Evolutionary conservation across 441 rosid genomes (phyloP).

Genomic region (Metrosideros polymorpha): DNA sequence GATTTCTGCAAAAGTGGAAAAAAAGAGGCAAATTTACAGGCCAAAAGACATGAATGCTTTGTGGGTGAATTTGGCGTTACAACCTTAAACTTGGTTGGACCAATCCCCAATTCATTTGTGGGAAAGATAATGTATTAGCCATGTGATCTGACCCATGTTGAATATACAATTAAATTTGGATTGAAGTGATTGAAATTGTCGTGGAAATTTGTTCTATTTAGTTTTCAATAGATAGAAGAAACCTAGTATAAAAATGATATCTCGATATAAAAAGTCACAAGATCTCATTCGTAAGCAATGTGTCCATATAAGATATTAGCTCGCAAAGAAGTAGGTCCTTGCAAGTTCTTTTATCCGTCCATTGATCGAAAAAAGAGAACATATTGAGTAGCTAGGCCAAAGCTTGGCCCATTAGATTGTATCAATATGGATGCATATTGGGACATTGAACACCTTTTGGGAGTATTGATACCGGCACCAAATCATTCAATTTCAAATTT

Average conservation of each 20-base stretch:
- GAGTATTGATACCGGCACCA: background rate
- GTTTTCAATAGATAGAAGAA: background rate
- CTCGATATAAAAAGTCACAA: background rate
- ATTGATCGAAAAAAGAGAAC: background rate
- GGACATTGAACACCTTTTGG: background rate
- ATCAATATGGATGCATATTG: background rate
- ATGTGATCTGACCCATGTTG: background rate
- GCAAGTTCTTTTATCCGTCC: background rate
- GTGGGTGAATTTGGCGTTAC: background rate
- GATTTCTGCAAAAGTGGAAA: background rate
- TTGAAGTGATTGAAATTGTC: background rate
- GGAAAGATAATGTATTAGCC: background rate
- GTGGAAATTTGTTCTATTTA: background rate
- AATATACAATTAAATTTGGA: background rate
- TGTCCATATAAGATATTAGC: rapidly evolving
- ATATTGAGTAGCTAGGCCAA: background rate
- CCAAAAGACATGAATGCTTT: background rate
- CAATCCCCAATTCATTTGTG: too few species aligned
- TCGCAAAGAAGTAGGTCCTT: background rate
- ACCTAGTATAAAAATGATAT: background rate
- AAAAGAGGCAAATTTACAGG: background rate
- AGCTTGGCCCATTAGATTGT: background rate
- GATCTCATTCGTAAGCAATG: rapidly evolving
- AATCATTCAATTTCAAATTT: background rate
- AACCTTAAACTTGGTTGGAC: background rate